These are phyloP conservation scores for Polychaeton citri DNA, from an alignment of 2,329 filamentous ascomycete genomes.

Conservation along the genomic window DNA sequence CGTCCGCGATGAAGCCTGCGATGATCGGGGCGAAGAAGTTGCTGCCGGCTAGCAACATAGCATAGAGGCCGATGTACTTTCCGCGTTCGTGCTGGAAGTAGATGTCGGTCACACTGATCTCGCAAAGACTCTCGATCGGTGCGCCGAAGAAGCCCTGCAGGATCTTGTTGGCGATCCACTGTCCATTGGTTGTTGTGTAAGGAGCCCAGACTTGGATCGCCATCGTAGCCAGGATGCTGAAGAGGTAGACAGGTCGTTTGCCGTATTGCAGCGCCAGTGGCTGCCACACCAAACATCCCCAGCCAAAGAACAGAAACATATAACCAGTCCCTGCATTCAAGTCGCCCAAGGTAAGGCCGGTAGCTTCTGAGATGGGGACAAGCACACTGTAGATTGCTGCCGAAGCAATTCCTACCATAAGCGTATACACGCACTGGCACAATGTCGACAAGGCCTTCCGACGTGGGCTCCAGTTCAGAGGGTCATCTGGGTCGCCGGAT, in stretches of 20 bases:
- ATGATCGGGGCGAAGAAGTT: conserved; percentile 32
- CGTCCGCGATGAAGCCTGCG: conserved; percentile 37
- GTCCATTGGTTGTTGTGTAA: conserved; percentile 29
- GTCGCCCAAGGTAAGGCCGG: conserved; percentile 30
- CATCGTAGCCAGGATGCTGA: conserved; percentile 27
- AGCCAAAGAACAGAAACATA: conserved; percentile 30
- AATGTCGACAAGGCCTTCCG: conserved; percentile 30
- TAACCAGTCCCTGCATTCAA: conserved; percentile 38
- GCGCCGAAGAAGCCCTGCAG: conserved; percentile 35
- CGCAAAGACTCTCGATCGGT: conserved; percentile 37
- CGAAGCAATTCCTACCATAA: conserved; percentile 36
- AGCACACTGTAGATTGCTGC: conserved; percentile 39
- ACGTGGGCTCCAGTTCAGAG: conserved; percentile 32
- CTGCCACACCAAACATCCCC: conserved; percentile 39
- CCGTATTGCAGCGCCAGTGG: conserved; percentile 40
- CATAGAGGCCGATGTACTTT: conserved; percentile 17
- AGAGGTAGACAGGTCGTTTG: conserved; percentile 35
- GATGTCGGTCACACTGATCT: conserved; percentile 15
- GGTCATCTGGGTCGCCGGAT: conserved; percentile 33
- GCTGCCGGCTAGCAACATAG: conserved; percentile 18
- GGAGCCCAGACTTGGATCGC: conserved; percentile 31
- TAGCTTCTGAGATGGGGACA: conserved; percentile 33
- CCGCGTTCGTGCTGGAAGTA: conserved; percentile 20
- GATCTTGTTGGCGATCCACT: conserved; percentile 35
- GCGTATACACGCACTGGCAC: conserved; percentile 32